phyloP scores from a whole-genome alignment of 1,139 yeast genomes.

The Scheffersomyces illinoinensis region DNA sequence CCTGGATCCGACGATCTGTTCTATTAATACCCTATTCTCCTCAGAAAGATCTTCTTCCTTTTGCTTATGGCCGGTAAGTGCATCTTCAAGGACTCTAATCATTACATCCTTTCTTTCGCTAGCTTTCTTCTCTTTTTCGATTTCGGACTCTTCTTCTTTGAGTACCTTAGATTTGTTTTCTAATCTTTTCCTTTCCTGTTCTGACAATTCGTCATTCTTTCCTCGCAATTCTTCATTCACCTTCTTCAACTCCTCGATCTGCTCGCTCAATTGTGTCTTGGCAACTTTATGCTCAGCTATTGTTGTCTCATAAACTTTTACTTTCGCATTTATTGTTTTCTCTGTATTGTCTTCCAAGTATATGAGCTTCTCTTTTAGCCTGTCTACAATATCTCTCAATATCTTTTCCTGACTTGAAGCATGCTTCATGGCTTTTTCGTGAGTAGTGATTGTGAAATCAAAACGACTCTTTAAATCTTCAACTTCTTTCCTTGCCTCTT shows the following conservation, averaged over 20 bases:
- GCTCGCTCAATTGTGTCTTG: neutral
- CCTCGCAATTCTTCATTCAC: neutral
- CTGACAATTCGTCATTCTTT: slow-evolving; percentile 1
- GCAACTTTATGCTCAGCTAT: neutral
- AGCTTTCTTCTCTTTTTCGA: neutral
- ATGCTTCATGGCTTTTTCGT: neutral
- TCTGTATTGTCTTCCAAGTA: neutral
- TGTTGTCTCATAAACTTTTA: neutral
- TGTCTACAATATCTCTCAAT: slow-evolving; percentile 1
- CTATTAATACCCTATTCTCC: neutral
- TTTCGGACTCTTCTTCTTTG: neutral
- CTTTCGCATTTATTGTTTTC: neutral
- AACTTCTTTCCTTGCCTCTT: slow-evolving; percentile 1
- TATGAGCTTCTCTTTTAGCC: neutral
- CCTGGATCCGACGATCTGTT: neutral
- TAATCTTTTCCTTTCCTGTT: neutral
- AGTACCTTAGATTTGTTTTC: neutral
- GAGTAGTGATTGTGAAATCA: neutral
- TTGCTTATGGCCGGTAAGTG: neutral
- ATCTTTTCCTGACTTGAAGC: neutral
- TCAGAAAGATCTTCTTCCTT: neutral
- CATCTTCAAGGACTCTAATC: neutral
- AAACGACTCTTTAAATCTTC: neutral
- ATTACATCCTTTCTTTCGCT: neutral
- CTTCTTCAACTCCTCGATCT: neutral